These are phyloP conservation scores for Syzygium aqueum DNA, from an alignment of 345 rosid genomes.

Conservation along the genomic window DNA sequence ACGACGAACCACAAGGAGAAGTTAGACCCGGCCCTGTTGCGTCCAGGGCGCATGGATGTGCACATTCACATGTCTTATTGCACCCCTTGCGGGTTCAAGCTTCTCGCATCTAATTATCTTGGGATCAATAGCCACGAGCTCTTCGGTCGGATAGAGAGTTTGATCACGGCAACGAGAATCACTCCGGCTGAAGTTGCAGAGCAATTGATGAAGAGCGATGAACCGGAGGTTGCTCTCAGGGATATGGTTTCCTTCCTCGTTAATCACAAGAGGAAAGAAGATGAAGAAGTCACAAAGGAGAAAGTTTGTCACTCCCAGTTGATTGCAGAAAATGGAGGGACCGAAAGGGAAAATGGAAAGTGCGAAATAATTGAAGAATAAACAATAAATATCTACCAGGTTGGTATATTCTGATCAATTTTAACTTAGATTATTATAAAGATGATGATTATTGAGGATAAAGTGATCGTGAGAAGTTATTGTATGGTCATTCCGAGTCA, in stretches of 20 bases:
- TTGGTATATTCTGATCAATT: background rate
- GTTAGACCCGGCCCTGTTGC: constrained; percentile 58
- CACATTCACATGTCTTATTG: constrained; percentile 77
- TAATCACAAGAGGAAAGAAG: constrained; percentile 5
- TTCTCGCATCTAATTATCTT: constrained; percentile 37
- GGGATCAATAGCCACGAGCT: constrained; percentile 11
- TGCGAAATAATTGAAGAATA: background rate
- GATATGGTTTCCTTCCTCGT: constrained; percentile 22
- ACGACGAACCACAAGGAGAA: constrained; percentile 69
- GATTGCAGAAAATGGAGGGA: background rate
- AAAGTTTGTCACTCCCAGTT: background rate
- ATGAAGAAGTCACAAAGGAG: background rate
- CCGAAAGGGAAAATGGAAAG: too few relatives aligned
- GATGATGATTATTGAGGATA: background rate
- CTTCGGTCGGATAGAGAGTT: constrained; percentile 20
- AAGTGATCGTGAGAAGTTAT: background rate
- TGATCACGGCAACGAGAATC: constrained; percentile 7
- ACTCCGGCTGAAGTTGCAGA: constrained; percentile 40
- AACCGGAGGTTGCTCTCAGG: constrained; percentile 13
- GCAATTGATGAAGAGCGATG: constrained; percentile 30
- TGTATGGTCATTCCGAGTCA: background rate
- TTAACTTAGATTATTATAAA: background rate
- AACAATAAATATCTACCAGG: background rate
- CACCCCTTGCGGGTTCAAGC: constrained; percentile 38
- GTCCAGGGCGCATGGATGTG: constrained; percentile 87